A percentile compares a stretch with the other conserved stretches of the same genome.
Conservation (phyloP, 768 basidiomycete genomes). For the Lactarius psammicola region DNA sequence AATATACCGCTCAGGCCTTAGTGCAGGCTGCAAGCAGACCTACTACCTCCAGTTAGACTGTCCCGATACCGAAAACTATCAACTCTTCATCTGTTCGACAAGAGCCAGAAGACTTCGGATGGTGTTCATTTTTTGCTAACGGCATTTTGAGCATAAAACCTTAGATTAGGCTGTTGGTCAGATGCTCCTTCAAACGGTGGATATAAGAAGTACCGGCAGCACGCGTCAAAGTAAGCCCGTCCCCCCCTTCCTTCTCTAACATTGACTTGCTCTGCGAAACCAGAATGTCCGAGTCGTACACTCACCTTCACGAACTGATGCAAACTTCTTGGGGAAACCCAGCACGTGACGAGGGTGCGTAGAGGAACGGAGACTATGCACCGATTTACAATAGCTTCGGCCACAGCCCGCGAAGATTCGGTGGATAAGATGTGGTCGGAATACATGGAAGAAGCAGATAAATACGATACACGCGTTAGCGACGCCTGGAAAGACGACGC, state of each 20-base stretch:
- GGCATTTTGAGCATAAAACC: neutral
- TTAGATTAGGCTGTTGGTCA: neutral
- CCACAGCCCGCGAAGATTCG: slow-evolving; percentile 1
- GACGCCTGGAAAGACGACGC: slow-evolving; percentile 15
- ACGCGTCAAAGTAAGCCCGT: neutral
- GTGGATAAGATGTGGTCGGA: slow-evolving; percentile 22
- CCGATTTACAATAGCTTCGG: neutral
- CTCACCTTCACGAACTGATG: neutral
- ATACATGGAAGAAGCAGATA: slow-evolving; percentile 9
- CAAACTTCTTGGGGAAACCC: neutral
- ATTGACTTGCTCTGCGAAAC: neutral
- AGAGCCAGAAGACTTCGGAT: neutral
- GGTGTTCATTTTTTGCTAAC: neutral
- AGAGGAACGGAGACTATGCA: neutral
- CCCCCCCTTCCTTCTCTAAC: neutral
- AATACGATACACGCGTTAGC: slow-evolving; percentile 4
- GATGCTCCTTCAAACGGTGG: neutral
- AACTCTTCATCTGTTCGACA: neutral
- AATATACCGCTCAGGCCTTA: neutral
- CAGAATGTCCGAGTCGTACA: neutral
- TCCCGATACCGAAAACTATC: neutral
- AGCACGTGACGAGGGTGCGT: neutral
- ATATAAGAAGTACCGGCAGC: neutral
- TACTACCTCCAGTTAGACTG: neutral
- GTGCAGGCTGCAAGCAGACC: neutral